Evolutionary conservation across 345 rosid genomes (phyloP).

Genomic region (Schrenkiella parvula): DNA sequence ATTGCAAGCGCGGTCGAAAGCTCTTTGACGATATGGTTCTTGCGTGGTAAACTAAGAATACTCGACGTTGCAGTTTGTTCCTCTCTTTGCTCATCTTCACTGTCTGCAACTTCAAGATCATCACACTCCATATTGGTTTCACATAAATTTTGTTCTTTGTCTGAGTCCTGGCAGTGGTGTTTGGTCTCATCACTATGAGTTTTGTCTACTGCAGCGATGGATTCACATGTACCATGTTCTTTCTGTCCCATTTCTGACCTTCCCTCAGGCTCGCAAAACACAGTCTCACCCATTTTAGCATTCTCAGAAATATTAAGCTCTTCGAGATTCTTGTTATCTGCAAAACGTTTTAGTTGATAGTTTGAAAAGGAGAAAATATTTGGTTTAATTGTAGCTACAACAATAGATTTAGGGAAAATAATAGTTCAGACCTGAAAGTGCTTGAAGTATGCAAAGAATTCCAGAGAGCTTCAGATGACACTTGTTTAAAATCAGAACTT

Average conservation of each 20-base stretch:
- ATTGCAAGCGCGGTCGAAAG: conserved; percentile 57
- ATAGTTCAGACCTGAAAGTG: conserved; percentile 57
- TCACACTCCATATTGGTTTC: conserved; percentile 36
- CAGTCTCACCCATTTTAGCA: conserved; percentile 30
- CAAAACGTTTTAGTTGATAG: not conserved
- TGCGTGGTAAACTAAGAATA: conserved; percentile 35
- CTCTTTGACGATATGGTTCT: conserved; percentile 39
- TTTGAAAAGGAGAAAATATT: not conserved
- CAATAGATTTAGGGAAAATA: not conserved
- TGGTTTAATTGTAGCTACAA: not conserved
- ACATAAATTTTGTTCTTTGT: conserved; percentile 33
- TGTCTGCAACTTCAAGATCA: conserved; percentile 78
- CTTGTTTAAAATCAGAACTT: conserved; percentile 56
- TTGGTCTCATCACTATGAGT: conserved; percentile 25
- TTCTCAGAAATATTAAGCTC: conserved; percentile 78
- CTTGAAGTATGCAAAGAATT: conserved; percentile 59
- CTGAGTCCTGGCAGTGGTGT: conserved; percentile 6
- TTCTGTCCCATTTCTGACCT: conserved; percentile 25
- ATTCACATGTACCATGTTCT: conserved; percentile 21
- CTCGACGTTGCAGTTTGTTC: conserved; percentile 41
- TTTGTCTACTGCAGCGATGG: not conserved
- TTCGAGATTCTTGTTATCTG: conserved; percentile 66
- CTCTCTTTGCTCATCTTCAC: conserved; percentile 61
- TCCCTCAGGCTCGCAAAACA: conserved; percentile 10
- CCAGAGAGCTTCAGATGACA: conserved; percentile 74